phyloP scores from a whole-genome alignment of 345 rosid species.

The Alliaria petiolata region DNA sequence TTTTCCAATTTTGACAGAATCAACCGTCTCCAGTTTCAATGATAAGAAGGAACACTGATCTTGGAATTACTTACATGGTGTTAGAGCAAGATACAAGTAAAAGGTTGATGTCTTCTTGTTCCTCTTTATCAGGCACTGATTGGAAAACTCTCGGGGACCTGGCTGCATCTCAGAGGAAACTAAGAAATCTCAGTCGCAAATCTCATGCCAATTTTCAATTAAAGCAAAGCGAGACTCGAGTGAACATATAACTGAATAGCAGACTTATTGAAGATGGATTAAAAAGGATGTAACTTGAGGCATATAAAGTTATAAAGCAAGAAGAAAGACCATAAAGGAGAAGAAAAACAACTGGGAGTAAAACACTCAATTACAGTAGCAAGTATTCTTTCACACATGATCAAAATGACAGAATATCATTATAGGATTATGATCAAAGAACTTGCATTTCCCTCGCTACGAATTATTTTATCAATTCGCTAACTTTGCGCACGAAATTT shows the following conservation, averaged over 20 bases:
- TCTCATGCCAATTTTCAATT: not conserved
- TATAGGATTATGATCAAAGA: not conserved
- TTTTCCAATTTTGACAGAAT: slow-evolving; percentile 30
- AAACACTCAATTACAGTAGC: not conserved
- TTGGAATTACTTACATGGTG: slow-evolving; percentile 59
- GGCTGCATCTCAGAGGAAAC: slow-evolving; percentile 47
- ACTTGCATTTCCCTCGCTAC: not conserved
- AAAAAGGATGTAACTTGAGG: not conserved
- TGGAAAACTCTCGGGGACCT: slow-evolving; percentile 63
- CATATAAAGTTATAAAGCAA: not conserved
- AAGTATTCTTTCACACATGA: not conserved
- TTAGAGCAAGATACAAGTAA: slow-evolving; percentile 64
- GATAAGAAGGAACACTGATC: not conserved
- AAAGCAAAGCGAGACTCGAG: not conserved
- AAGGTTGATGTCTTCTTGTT: slow-evolving; percentile 72
- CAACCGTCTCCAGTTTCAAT: not conserved
- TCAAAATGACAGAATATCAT: not conserved
- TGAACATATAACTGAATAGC: not conserved
- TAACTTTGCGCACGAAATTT: too few relatives aligned
- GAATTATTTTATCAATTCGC: too few relatives aligned
- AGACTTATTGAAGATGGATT: not conserved
- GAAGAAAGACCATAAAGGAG: not conserved
- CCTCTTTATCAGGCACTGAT: slow-evolving; percentile 76
- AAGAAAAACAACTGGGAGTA: not conserved
- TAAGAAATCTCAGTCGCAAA: slow-evolving; percentile 12